A percentile compares a stretch with the other conserved stretches of the same genome.
Conservation (phyloP, 768 basidiomycete species). For the Lactarius indigo region DNA sequence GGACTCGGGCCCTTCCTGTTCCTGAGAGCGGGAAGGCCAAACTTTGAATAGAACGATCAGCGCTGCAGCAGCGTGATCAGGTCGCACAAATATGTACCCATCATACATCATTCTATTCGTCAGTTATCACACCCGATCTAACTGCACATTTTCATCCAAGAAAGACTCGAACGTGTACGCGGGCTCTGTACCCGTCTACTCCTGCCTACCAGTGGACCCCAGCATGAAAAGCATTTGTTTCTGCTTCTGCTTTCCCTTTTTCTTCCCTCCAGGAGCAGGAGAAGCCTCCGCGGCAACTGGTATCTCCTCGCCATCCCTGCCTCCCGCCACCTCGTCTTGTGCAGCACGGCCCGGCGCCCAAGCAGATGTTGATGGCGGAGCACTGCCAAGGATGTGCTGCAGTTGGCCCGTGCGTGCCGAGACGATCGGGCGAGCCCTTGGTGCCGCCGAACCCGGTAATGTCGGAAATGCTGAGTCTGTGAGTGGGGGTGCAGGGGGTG, state of each 20-base stretch:
- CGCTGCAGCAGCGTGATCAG: neutral
- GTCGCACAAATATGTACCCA: neutral
- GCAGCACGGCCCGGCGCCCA: constrained; percentile 30
- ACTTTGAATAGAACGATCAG: constrained; percentile 1
- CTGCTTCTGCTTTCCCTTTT: constrained; percentile 78
- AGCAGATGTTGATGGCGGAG: constrained; percentile 33
- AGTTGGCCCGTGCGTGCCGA: constrained; percentile 65
- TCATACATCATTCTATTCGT: neutral
- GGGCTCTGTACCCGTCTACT: neutral
- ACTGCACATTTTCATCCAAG: neutral
- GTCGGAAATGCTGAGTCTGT: constrained; percentile 65
- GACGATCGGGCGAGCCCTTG: constrained; percentile 40
- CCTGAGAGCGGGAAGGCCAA: neutral
- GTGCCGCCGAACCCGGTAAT: constrained; percentile 46
- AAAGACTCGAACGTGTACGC: neutral
- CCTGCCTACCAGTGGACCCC: constrained; percentile 33
- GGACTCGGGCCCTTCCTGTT: neutral
- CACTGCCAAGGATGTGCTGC: constrained; percentile 60
- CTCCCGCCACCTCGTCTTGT: constrained; percentile 19
- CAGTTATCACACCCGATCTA: neutral
- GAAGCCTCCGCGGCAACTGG: neutral
- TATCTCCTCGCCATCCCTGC: constrained; percentile 13
- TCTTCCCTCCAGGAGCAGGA: constrained; percentile 44
- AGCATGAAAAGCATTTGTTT: constrained; percentile 81
- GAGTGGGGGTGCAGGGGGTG: constrained; percentile 43